A percentile compares a stretch with the other conserved stretches of the same genome.
These are phyloP conservation scores for Geranium incanum DNA, from an alignment of 441 rosid genomes.

Conservation along the genomic window DNA sequence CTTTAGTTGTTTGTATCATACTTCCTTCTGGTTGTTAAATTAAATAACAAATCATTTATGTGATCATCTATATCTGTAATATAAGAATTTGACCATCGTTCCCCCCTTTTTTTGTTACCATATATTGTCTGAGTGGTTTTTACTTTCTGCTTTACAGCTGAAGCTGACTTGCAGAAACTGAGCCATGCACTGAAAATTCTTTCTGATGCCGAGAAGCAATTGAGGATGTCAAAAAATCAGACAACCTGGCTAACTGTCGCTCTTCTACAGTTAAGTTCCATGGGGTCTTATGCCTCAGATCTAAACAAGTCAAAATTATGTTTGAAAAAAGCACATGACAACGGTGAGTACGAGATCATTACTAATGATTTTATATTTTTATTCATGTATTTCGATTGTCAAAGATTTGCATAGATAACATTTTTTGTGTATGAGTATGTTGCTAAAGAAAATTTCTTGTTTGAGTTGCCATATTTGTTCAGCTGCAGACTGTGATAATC, in stretches of 20 bases:
- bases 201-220: conserved; percentile 86
- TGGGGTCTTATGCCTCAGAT: conserved; percentile 41
- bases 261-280: conserved; percentile 68
- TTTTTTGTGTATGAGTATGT: neutral
- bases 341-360: conserved; percentile 33
- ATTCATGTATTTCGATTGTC: neutral
- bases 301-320: conserved; percentile 36
- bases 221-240: conserved; percentile 75
- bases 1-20: neutral
- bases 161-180: conserved; percentile 60
- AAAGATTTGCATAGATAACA: neutral
- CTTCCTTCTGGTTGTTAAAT: neutral
- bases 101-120: neutral
- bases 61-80: neutral
- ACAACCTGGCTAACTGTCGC: conserved; percentile 94
- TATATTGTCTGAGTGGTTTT: conserved; percentile 8
- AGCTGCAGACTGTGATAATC: conserved; percentile 39
- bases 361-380: neutral
- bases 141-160: conserved; percentile 42
- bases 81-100: neutral
- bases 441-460: neutral
- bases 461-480: conserved; percentile 7
- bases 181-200: conserved; percentile 70
- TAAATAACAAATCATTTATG: neutral
- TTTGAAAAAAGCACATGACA: conserved; percentile 38